phyloP scores from a whole-genome alignment of 2,329 filamentous ascomycete genomes.

The Mollisiaceae sp. region DNA sequence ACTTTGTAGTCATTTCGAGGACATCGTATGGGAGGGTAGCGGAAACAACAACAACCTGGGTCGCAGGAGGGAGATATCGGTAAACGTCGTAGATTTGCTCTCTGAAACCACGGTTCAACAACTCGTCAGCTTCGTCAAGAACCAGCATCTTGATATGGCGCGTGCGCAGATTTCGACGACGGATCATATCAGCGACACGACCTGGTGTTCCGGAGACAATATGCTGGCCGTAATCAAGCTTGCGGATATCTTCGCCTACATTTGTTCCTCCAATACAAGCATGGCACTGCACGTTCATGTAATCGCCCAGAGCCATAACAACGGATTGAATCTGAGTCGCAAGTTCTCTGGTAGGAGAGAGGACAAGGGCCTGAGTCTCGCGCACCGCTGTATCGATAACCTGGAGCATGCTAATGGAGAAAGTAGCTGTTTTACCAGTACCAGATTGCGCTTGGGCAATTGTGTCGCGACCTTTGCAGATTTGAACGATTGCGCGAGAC shows the following conservation, averaged over 20 bases:
- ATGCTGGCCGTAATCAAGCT: constrained; percentile 96
- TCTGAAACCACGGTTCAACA: constrained; percentile 91
- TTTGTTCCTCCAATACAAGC: constrained; percentile 98
- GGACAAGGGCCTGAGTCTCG: constrained; percentile 91
- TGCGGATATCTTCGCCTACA: constrained; percentile 95
- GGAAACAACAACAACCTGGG: constrained; percentile 97
- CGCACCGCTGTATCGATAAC: constrained; percentile 93
- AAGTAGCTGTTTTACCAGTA: constrained; percentile 95
- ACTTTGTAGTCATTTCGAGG: constrained; percentile 98
- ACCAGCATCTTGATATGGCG: constrained; percentile 81
- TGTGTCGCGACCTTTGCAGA: constrained; percentile 98
- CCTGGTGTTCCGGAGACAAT: constrained; percentile 98
- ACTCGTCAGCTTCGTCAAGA: constrained; percentile 76
- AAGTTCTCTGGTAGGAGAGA: constrained; percentile 94
- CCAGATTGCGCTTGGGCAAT: constrained; percentile 98
- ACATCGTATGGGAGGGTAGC: constrained; percentile 98
- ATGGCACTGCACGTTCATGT: constrained; percentile 99
- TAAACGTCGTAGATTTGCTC: constrained; percentile 99
- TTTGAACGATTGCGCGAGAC: constrained; percentile 96
- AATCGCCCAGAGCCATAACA: constrained; percentile 99
- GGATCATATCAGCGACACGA: constrained; percentile 87
- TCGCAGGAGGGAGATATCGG: constrained; percentile 93
- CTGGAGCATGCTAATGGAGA: constrained; percentile 94
- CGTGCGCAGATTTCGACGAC: constrained; percentile 73
- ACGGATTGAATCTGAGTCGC: constrained; percentile 99